Evolutionary conservation across 257 asterid genomes (phyloP), one percentile per base, ranked within the genome.

Genomic region (Cruciata laevipes): DNA sequence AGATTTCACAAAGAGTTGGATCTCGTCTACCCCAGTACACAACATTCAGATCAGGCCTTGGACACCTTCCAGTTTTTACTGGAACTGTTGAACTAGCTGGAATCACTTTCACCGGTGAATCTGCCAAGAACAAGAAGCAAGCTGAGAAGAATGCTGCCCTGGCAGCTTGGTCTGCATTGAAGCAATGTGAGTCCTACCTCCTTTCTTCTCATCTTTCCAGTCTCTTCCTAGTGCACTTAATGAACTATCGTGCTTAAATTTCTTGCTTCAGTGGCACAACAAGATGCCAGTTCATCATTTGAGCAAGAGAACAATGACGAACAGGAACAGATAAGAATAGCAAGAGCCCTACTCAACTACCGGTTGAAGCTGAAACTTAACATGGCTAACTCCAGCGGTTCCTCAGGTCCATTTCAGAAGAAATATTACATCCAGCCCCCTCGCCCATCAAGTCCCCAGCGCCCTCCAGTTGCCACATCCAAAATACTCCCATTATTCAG

Each of bases 61-160:
- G 97, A 13, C 96, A 86, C 78, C 79, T 69, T 21, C 95, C 91
- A 0, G 83, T 86, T 24, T 90, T 90, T 66, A 86, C 95, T 12
- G 91, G 96, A 77, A 80, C 78, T 2, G 97, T 88, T n/a, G 84
- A 86, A 67, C 81, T 88, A 71, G 96, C 96, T 7, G 96, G 89
- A 27, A 83, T 90, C 65, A 82, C 82, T 1, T 90, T 90, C 55
- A 81, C 80, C 5, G 97, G 97, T 56, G 92, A 90, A 74, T 83
- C 89, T 0, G 97, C 97, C 42, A 90, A 90, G 86, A 90, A 84
- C 87, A 90, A 90, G 58, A 90, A 88, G 74, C 97, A 90, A 79
- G 96, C 97, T 6, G 96, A 90, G 77, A 90, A 90, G 79, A 87
- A 90, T 47, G 90, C 97, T 56, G 97, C 97, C 18, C 78, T 84